Percentiles rank a stretch among this genome's conserved stretches.
Evolutionary conservation across 1,284 basidiomycete genomes (phyloP).

Genomic region (Cerioporus squamosus): DNA sequence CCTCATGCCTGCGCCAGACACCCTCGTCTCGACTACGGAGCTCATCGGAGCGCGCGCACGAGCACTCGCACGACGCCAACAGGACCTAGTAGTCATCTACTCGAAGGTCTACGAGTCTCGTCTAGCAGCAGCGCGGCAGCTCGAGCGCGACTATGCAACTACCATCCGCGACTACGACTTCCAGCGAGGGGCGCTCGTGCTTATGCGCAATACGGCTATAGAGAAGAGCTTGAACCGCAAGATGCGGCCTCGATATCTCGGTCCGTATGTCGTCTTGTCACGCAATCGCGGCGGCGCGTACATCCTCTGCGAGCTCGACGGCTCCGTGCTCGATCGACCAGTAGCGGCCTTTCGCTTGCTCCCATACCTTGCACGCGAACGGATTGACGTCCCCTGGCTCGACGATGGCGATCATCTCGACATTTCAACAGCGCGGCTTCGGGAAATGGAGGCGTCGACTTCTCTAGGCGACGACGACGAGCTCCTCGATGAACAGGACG

Average conservation of each 20-base stretch:
- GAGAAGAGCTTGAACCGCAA: constrained; percentile 39
- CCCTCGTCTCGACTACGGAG: constrained; percentile 28
- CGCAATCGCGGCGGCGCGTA: too few relatives aligned
- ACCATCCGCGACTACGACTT: constrained; percentile 40
- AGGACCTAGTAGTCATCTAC: constrained; percentile 11
- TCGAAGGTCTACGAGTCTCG: constrained; percentile 27
- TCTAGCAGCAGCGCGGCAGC: constrained; percentile 21
- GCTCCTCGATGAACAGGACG: too few relatives aligned
- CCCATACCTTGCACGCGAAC: too few relatives aligned
- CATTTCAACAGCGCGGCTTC: too few relatives aligned
- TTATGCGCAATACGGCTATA: constrained; percentile 40
- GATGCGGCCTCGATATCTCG: constrained; percentile 25
- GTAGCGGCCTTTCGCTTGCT: too few relatives aligned
- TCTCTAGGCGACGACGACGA: too few relatives aligned
- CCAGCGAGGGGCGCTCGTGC: constrained; percentile 38
- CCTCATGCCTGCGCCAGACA: constrained; percentile 27
- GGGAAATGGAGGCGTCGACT: too few relatives aligned
- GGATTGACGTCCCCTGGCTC: too few relatives aligned
- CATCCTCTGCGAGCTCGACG: too few relatives aligned
- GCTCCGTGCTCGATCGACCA: too few relatives aligned
- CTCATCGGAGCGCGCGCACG: constrained; percentile 26
- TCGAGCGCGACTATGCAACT: constrained; percentile 27
- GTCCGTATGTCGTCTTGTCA: constrained; percentile 39
- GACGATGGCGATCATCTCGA: too few relatives aligned
- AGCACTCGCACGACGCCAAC: constrained; percentile 32